Conservation (phyloP, 176 grass and related monocot genomes). For the Alloteropsis semialata region DNA sequence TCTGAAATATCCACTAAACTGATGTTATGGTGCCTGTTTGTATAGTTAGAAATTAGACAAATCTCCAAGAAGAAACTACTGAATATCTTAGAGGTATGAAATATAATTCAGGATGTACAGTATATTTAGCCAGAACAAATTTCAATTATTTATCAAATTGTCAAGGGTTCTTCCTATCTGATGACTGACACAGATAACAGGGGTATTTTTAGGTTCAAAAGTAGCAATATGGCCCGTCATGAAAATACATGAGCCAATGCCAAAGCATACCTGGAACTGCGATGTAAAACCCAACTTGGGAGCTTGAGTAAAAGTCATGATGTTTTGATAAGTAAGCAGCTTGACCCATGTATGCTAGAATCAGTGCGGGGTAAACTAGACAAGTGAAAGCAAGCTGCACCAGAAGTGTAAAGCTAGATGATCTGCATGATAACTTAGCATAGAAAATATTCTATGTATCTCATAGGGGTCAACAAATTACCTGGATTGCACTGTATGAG, state of each 20-base stretch:
- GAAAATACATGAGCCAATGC: constrained; percentile 1
- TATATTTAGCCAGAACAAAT: background rate
- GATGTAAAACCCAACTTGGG: constrained; percentile 92
- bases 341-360: constrained; percentile 99
- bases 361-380: constrained; percentile 86
- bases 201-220: background rate
- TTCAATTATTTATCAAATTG: background rate
- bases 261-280: constrained; percentile 79
- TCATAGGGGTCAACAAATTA: constrained; percentile 16
- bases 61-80: background rate
- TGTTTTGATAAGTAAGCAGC: constrained; percentile 94
- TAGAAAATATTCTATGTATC: background rate
- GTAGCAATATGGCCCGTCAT: background rate
- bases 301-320: constrained; percentile 70
- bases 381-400: constrained; percentile 90
- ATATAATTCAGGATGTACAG: background rate
- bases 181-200: background rate
- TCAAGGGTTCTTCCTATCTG: background rate
- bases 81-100: background rate
- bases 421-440: background rate
- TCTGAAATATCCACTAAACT: background rate
- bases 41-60: background rate
- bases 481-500: constrained; percentile 94
- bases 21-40: background rate
- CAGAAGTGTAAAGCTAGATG: background rate